phyloP scores from a whole-genome alignment of 345 rosid genomes.

The Fremontodendron californicum region DNA sequence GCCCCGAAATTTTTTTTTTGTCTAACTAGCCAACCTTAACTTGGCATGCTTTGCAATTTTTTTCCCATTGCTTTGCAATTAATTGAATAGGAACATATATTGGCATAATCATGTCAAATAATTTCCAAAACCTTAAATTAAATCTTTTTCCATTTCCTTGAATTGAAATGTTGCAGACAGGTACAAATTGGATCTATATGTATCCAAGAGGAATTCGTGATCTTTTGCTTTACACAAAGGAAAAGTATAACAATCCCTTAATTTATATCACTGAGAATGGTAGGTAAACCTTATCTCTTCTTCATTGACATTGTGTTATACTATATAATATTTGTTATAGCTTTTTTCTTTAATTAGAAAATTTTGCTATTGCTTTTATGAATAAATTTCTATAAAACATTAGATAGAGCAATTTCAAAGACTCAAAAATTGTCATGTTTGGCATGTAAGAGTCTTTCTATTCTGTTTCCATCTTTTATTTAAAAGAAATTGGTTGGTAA shows the following conservation, averaged over 20 bases:
- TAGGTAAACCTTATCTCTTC: background rate
- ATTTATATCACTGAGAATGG: constrained; percentile 65
- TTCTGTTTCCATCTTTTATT: no score
- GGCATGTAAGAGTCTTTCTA: no score
- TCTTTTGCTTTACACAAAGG: constrained; percentile 37
- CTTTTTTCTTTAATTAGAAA: background rate
- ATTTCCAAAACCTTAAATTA: background rate
- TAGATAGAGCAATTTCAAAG: no score
- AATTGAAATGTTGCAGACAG: constrained; percentile 30
- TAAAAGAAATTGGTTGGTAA: no score
- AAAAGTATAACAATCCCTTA: constrained; percentile 42
- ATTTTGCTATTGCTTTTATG: background rate
- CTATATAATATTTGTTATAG: no score
- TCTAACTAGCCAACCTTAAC: no score
- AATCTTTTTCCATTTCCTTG: background rate
- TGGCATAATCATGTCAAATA: no score
- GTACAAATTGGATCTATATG: constrained; percentile 47
- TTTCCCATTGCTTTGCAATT: no score
- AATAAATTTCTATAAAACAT: background rate
- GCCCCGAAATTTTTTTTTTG: no score
- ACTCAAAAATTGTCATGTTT: no score
- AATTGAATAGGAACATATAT: no score
- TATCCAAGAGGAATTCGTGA: constrained; percentile 53
- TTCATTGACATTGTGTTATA: background rate
- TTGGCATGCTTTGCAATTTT: background rate